These are phyloP conservation scores for Pseudopithomyces chartarum DNA, from an alignment of 2,329 filamentous ascomycete genomes.

Conservation along the genomic window DNA sequence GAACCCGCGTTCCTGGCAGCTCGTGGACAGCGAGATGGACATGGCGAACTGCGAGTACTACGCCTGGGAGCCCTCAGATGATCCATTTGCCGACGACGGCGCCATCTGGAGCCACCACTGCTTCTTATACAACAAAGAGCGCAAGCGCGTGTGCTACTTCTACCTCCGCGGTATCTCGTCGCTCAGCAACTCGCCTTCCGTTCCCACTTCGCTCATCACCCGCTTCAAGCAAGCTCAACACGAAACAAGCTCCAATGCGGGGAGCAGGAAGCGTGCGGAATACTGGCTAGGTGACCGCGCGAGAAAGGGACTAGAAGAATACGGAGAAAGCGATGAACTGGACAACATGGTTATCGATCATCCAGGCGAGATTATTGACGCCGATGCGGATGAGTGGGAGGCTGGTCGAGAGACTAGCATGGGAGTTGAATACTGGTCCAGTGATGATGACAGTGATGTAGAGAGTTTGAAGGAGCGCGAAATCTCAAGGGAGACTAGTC, in stretches of 20 bases:
- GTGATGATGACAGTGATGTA: slow-evolving; percentile 41
- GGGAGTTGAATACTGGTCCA: slow-evolving; percentile 36
- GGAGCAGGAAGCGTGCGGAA: slow-evolving; percentile 77
- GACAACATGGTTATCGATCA: slow-evolving; percentile 47
- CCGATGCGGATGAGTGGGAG: slow-evolving; percentile 45
- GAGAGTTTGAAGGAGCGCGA: slow-evolving; percentile 45
- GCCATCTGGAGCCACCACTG: slow-evolving; percentile 96
- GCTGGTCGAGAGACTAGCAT: slow-evolving; percentile 36
- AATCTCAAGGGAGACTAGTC: slow-evolving; percentile 16
- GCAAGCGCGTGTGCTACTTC: slow-evolving; percentile 92
- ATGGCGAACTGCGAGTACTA: slow-evolving; percentile 88
- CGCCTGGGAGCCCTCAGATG: slow-evolving; percentile 85
- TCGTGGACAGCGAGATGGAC: slow-evolving; percentile 93
- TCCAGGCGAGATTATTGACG: slow-evolving; percentile 45
- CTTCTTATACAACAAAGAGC: slow-evolving; percentile 94
- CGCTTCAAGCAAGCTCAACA: slow-evolving; percentile 51
- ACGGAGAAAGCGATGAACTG: slow-evolving; percentile 52
- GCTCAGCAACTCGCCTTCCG: slow-evolving; percentile 66
- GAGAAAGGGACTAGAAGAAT: slow-evolving; percentile 50
- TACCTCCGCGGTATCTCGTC: slow-evolving; percentile 88
- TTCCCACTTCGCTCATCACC: slow-evolving; percentile 39
- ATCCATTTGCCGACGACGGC: slow-evolving; percentile 90
- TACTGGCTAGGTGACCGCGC: slow-evolving; percentile 83
- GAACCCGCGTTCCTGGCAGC: slow-evolving; percentile 89
- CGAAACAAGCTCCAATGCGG: slow-evolving; percentile 56